Evolutionary conservation across 768 basidiomycete genomes (phyloP).

Genomic region (Tulasnella sp.): DNA sequence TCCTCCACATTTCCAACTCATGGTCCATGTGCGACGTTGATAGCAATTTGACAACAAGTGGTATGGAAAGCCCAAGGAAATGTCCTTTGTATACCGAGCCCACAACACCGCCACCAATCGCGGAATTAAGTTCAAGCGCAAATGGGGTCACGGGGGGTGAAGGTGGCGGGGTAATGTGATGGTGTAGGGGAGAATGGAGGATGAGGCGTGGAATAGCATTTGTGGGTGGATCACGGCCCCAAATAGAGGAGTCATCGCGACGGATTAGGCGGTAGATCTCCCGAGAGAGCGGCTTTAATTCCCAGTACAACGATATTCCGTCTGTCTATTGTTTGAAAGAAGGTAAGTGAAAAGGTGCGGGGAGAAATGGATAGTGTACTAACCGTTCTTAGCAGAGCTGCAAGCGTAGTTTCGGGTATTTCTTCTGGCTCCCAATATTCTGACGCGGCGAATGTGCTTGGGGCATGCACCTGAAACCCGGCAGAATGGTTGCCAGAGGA

Average conservation of each 20-base stretch:
- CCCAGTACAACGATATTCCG: background rate
- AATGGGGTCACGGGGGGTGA: background rate
- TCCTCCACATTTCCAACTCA: background rate
- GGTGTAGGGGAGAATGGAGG: background rate
- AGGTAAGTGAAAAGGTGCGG: background rate
- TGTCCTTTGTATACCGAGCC: background rate
- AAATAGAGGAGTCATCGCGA: background rate
- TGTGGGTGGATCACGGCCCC: background rate
- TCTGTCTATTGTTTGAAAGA: background rate
- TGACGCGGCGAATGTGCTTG: background rate
- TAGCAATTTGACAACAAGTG: background rate
- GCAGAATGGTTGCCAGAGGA: background rate
- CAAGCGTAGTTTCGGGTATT: background rate
- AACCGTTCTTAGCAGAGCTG: background rate
- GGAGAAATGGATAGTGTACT: background rate
- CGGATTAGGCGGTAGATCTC: background rate
- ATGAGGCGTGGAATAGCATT: background rate
- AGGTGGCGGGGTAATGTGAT: background rate
- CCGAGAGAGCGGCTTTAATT: background rate
- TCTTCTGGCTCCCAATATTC: background rate
- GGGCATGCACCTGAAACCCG: background rate
- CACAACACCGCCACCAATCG: background rate
- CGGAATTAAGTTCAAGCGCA: background rate
- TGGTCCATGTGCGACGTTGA: background rate
- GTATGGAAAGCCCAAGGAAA: background rate